phyloP scores from a whole-genome alignment of 768 basidiomycete species.

The Amanita rubescens region DNA sequence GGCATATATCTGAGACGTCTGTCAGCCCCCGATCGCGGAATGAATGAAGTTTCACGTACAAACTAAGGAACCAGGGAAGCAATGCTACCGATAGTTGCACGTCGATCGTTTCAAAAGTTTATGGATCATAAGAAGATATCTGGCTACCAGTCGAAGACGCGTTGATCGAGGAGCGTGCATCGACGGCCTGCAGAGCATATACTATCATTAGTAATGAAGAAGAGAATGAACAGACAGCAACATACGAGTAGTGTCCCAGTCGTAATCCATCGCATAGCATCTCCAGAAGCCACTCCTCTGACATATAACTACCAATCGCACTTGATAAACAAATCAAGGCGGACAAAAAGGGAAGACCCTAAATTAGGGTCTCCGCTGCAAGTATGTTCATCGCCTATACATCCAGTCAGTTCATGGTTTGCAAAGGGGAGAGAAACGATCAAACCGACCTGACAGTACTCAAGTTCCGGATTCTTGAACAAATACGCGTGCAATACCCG shows the following conservation, averaged over 20 bases:
- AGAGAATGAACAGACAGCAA: background rate
- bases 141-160: too few relatives aligned
- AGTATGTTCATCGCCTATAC: too few relatives aligned
- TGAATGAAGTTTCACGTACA: too few relatives aligned
- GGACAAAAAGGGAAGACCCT: constrained; percentile 20
- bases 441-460: constrained; percentile 80
- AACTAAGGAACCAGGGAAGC: too few relatives aligned
- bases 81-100: constrained; percentile 91
- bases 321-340: too few relatives aligned
- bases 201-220: too few relatives aligned
- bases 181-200: constrained; percentile 34
- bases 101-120: constrained; percentile 80
- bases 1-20: too few relatives aligned
- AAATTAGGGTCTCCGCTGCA: constrained; percentile 94
- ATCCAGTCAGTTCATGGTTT: background rate
- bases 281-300: constrained; percentile 98
- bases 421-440: constrained; percentile 1
- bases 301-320: constrained; percentile 73
- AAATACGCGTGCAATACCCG: constrained; percentile 94
- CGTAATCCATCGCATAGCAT: too few relatives aligned
- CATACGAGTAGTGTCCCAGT: constrained; percentile 95
- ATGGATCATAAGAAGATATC: too few relatives aligned
- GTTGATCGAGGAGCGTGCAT: too few relatives aligned
- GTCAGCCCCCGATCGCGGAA: constrained; percentile 25
- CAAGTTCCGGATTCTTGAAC: constrained; percentile 82